Base-by-base conservation (phyloP, 2,329 filamentous ascomycete species). In the Bipolaris sorokiniana region DNA sequence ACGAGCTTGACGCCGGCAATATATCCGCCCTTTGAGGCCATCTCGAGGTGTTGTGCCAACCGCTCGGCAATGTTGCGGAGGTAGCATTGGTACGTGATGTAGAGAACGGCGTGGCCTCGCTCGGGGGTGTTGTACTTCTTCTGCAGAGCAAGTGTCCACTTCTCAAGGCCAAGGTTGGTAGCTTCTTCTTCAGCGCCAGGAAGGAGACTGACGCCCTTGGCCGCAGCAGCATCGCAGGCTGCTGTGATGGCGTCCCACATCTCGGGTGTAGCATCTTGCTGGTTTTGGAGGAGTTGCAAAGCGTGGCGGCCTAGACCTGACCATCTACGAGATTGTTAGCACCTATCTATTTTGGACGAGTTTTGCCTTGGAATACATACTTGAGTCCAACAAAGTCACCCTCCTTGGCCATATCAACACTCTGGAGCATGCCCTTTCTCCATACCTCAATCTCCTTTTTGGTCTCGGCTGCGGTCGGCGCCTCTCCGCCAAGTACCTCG, bases 131-230 rank as follows among this genome's bases (percentile, higher is more conserved):
- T 96, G 80, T 90, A 93, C 71, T 85, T 86, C 66, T 86, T 84
- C 80, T 92, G 90, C 65, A 92, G 89, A n/a, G 83, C 78, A 48
- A 95, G 77, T 5, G 88, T 91, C 89, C 92, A 94, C 65, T 86
- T 84, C 72, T 95, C 89, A 59, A 96, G 94, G 7, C 91, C 91
- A 5, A 84, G 80, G 77, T 96, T 91, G 28, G 95, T 84, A 53
- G 85, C 83, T 54, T 88, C 87, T 75, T 96, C 91, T 77, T 97
- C 93, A 1, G 92, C 93, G 62, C 96, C 91, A 61, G 96, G 91
- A 2, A 96, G 84, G 1, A 97, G 82, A 3, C 86, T 84, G 2
- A 96, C 86, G 22, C 88, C 86, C 49, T 88, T 86, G 36, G 84
- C 79, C 2, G 85, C 82, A 0, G 92, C 92, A 15, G 90, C 84